Conservation (phyloP, 1,139 yeast genomes). For the Protomyces arabidopsidicola region DNA sequence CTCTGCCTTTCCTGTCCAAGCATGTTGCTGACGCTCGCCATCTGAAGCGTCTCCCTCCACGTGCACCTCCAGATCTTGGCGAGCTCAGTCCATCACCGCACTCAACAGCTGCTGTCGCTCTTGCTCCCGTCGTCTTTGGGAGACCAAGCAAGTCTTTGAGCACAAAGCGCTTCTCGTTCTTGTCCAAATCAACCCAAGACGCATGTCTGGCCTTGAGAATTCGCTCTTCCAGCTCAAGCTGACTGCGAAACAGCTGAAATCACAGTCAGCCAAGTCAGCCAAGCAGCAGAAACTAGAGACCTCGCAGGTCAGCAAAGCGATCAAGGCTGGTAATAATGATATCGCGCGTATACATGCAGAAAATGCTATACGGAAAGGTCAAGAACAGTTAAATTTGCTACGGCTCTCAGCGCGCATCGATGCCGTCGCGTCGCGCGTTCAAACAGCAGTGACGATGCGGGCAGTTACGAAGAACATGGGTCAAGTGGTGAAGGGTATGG, state of each 20-base stretch:
- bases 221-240: slow-evolving; percentile 49
- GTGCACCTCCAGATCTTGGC: background rate
- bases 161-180: too few species aligned
- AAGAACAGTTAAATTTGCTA: slow-evolving; percentile 76
- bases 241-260: slow-evolving; percentile 85
- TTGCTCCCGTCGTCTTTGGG: too few species aligned
- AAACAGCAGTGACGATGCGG: slow-evolving; percentile 96
- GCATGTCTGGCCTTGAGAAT: slow-evolving; percentile 24
- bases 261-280: slow-evolving; percentile 85
- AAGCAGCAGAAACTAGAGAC: slow-evolving; percentile 86
- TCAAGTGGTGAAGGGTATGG: slow-evolving; percentile 91
- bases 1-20: too few species aligned
- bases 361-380: slow-evolving; percentile 86
- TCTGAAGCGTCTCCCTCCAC: background rate
- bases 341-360: slow-evolving; percentile 93
- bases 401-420: slow-evolving; percentile 86
- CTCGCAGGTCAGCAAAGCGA: slow-evolving; percentile 83
- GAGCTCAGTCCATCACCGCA: too few species aligned
- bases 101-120: too few species aligned
- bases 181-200: background rate
- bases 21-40: background rate
- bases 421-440: slow-evolving; percentile 92
- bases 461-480: slow-evolving; percentile 92
- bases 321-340: slow-evolving; percentile 80
- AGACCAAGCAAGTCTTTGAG: too few species aligned